Evolutionary conservation across 2,329 filamentous ascomycete genomes (phyloP).

Genomic region (Hypoxylon rubiginosum): DNA sequence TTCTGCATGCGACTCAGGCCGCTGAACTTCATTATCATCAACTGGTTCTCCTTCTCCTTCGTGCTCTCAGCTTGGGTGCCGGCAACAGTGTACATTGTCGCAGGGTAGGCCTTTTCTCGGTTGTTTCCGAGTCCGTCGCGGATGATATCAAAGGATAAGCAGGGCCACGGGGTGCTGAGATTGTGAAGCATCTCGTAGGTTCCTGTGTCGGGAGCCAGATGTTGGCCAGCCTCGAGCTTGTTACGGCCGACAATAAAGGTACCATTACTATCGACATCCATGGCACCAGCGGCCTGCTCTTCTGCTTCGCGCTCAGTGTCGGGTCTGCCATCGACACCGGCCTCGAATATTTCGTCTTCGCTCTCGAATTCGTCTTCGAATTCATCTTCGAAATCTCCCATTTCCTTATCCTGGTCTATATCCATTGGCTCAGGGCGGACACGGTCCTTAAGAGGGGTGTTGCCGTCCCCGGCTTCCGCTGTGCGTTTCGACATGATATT

Average conservation of each 20-base stretch:
- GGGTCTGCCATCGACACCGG: constrained; percentile 91
- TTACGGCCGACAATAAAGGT: constrained; percentile 97
- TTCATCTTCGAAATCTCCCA: constrained; percentile 93
- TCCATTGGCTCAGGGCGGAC: constrained; percentile 75
- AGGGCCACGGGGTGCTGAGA: constrained; percentile 95
- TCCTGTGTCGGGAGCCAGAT: constrained; percentile 89
- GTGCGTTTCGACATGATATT: constrained; percentile 71
- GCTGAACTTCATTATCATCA: constrained; percentile 97
- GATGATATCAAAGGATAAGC: constrained; percentile 94
- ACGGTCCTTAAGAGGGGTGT: constrained; percentile 70
- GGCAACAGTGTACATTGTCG: constrained; percentile 93
- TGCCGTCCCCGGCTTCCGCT: constrained; percentile 63
- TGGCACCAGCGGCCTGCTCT: constrained; percentile 82
- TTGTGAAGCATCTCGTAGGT: constrained; percentile 98
- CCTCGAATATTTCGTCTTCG: constrained; percentile 91
- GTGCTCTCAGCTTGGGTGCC: constrained; percentile 90
- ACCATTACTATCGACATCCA: constrained; percentile 86
- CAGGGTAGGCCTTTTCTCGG: constrained; percentile 87
- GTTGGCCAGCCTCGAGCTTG: constrained; percentile 91
- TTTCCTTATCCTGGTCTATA: constrained; percentile 72
- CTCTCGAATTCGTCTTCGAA: constrained; percentile 93
- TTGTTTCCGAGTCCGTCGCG: constrained; percentile 88
- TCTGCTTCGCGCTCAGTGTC: constrained; percentile 94
- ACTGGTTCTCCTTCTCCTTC: constrained; percentile 86
- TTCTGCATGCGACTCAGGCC: constrained; percentile 89